These are phyloP conservation scores for Wickerhamomyces queroliae DNA, from an alignment of 805 yeast species.

Conservation along the genomic window DNA sequence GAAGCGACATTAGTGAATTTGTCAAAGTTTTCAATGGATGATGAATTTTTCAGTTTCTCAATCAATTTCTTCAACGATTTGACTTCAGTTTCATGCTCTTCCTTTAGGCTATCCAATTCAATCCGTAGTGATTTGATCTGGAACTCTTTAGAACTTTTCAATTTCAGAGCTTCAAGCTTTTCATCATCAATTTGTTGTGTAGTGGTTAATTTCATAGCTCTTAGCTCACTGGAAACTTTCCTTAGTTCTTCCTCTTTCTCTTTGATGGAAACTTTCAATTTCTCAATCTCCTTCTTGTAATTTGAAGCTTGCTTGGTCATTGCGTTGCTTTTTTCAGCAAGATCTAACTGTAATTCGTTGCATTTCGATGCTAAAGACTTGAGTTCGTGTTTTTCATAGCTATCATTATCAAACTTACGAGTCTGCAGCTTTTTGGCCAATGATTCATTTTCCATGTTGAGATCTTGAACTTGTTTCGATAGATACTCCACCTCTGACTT, in stretches of 20 bases:
- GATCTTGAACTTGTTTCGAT: constrained; percentile 26
- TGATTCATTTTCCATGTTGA: constrained; percentile 30
- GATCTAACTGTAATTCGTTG: constrained; percentile 25
- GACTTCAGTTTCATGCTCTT: constrained; percentile 30
- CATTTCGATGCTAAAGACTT: constrained; percentile 30
- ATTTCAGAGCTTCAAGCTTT: constrained; percentile 28
- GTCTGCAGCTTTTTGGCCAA: constrained; percentile 31
- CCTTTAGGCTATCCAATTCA: constrained; percentile 33
- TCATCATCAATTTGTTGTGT: constrained; percentile 30
- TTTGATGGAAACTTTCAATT: constrained; percentile 16
- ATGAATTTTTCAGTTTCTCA: constrained; percentile 8
- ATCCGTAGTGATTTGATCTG: constrained; percentile 29
- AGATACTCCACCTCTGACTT: constrained; percentile 22
- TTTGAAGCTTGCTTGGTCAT: constrained; percentile 15
- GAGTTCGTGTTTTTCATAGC: constrained; percentile 32
- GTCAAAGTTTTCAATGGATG: neutral
- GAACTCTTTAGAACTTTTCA: constrained; percentile 33
- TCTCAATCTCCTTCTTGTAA: constrained; percentile 18
- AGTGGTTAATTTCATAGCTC: constrained; percentile 24
- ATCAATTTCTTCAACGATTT: constrained; percentile 25
- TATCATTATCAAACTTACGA: constrained; percentile 17
- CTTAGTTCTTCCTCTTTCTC: constrained; percentile 34
- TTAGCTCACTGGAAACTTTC: constrained; percentile 27
- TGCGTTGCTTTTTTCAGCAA: constrained; percentile 16
- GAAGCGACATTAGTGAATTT: constrained; percentile 8